phyloP scores from a whole-genome alignment of 225 moss, liverwort and hornwort species.

The Rhytidiadelphus loreus region DNA sequence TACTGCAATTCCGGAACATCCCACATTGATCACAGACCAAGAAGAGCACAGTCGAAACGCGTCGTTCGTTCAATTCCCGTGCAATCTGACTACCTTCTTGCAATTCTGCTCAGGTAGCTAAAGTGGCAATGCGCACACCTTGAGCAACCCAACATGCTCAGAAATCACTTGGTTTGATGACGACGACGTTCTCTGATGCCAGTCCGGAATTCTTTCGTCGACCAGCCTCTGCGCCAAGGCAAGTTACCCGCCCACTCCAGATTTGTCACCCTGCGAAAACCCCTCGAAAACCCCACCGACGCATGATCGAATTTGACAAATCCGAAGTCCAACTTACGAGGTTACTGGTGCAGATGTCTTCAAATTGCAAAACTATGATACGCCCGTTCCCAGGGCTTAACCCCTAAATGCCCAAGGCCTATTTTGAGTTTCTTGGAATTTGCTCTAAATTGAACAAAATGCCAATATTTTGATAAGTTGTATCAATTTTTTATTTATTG shows the following conservation, averaged over 20 bases:
- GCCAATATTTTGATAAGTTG: no score
- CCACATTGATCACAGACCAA: neutral
- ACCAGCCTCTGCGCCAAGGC: no score
- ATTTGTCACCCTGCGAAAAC: neutral
- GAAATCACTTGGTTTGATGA: neutral
- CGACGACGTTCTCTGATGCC: neutral
- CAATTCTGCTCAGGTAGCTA: neutral
- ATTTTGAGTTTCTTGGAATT: no score
- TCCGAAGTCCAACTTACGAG: neutral
- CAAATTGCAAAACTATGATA: no score
- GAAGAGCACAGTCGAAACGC: neutral
- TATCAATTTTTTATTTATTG: no score
- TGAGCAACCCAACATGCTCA: no score
- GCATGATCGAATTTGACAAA: neutral
- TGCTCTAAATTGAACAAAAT: no score
- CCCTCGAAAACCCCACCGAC: neutral
- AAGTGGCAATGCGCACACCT: neutral
- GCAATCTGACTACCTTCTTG: neutral
- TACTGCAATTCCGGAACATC: neutral
- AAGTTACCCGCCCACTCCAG: neutral
- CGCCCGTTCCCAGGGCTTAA: no score
- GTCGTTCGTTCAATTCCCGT: neutral
- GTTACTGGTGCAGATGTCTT: no score
- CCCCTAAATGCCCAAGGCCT: no score
- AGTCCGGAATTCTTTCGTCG: neutral